Percentiles rank a stretch among this genome's conserved stretches.
Conservation (phyloP, 2,329 filamentous ascomycete species). For the Exutisphaerella laricina region DNA sequence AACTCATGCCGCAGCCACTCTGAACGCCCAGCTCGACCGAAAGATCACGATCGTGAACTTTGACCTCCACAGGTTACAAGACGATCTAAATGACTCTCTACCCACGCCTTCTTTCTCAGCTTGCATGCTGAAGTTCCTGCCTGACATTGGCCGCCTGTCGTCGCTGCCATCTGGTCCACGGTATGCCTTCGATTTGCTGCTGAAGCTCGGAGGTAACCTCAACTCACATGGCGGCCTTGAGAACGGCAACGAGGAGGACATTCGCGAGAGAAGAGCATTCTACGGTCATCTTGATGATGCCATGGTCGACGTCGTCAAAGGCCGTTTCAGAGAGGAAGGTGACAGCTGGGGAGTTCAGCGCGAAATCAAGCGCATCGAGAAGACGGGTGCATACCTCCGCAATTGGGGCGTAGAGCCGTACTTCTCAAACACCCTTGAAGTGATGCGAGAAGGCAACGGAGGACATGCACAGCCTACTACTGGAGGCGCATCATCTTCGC, state of each 20-base stretch:
- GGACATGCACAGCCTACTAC: constrained; percentile 10
- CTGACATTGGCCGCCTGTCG: constrained; percentile 48
- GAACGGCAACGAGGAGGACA: constrained; percentile 44
- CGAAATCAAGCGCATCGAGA: constrained; percentile 53
- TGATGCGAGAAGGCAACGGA: constrained; percentile 39
- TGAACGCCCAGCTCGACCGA: constrained; percentile 53
- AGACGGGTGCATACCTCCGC: constrained; percentile 48
- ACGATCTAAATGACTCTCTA: constrained; percentile 51
- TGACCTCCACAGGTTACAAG: constrained; percentile 51
- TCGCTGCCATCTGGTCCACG: constrained; percentile 44
- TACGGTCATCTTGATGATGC: constrained; percentile 45
- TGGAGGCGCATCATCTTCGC: constrained; percentile 4
- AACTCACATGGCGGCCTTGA: constrained; percentile 51
- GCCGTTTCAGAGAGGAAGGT: constrained; percentile 45
- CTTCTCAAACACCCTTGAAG: constrained; percentile 48
- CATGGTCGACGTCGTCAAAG: constrained; percentile 50
- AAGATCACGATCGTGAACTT: constrained; percentile 55
- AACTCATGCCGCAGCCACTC: constrained; percentile 45
- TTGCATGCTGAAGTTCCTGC: constrained; percentile 52
- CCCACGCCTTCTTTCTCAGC: constrained; percentile 49
- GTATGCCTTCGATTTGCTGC: constrained; percentile 49
- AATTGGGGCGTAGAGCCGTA: constrained; percentile 51
- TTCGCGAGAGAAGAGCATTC: constrained; percentile 46
- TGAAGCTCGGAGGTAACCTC: constrained; percentile 52
- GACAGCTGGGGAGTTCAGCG: constrained; percentile 49